These are phyloP conservation scores for Candida tallmaniae DNA, from an alignment of 805 yeast genomes.

Conservation along the genomic window DNA sequence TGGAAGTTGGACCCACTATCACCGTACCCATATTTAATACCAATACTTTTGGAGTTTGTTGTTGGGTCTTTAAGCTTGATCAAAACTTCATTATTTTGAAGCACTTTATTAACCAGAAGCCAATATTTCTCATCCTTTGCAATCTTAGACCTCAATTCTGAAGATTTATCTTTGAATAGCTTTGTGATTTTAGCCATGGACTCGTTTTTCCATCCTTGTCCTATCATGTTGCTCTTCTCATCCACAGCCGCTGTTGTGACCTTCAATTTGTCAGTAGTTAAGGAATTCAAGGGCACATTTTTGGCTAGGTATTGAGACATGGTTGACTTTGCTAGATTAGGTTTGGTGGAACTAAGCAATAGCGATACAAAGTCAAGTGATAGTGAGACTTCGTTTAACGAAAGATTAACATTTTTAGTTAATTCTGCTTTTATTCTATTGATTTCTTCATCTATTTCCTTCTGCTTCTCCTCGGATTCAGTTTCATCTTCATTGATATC, in stretches of 20 bases:
- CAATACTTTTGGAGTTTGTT: slow-evolving; percentile 50
- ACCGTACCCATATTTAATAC: slow-evolving; percentile 85
- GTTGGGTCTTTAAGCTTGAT: slow-evolving; percentile 59
- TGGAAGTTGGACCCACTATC: slow-evolving; percentile 81
- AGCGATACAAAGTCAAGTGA: slow-evolving; percentile 85
- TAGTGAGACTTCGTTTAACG: slow-evolving; percentile 84
- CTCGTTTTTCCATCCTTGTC: slow-evolving; percentile 82
- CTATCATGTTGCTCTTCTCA: slow-evolving; percentile 33
- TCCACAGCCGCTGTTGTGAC: slow-evolving; percentile 13
- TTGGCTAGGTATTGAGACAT: slow-evolving; percentile 82
- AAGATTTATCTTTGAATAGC: slow-evolving; percentile 48
- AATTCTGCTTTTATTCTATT: slow-evolving; percentile 50
- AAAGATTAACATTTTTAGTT: slow-evolving; percentile 50
- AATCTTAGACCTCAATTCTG: slow-evolving; percentile 50
- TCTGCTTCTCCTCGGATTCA: slow-evolving; percentile 8
- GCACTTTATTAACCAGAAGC: slow-evolving; percentile 46
- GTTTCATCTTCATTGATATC: slow-evolving; percentile 5
- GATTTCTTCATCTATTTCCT: slow-evolving; percentile 36
- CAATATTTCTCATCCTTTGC: slow-evolving; percentile 64
- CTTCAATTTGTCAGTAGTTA: slow-evolving; percentile 49
- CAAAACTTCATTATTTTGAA: slow-evolving; percentile 52
- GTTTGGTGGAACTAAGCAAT: slow-evolving; percentile 72
- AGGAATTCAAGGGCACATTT: slow-evolving; percentile 69
- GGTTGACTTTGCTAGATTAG: slow-evolving; percentile 81
- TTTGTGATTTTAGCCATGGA: slow-evolving; percentile 54